Percentiles rank a stretch among this genome's conserved stretches.
These are phyloP conservation scores for Cordyceps cicadae DNA, from an alignment of 2,329 filamentous ascomycete species.

Conservation along the genomic window DNA sequence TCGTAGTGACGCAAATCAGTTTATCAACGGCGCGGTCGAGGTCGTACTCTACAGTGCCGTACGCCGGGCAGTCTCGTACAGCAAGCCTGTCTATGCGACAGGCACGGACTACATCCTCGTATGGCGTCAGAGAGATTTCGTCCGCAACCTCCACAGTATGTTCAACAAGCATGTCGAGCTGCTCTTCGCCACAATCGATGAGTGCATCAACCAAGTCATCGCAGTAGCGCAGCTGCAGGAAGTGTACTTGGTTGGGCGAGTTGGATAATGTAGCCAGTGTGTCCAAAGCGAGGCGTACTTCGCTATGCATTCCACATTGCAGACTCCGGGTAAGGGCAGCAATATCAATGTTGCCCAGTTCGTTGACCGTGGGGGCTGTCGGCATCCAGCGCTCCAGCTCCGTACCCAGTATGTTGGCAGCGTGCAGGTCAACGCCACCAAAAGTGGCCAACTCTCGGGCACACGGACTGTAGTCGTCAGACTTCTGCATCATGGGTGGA, in stretches of 20 bases:
- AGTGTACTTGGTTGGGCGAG: constrained; percentile 57
- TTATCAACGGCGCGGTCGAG: constrained; percentile 80
- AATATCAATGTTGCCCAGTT: constrained; percentile 84
- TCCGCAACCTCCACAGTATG: constrained; percentile 80
- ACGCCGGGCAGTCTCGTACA: constrained; percentile 62
- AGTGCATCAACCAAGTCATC: constrained; percentile 85
- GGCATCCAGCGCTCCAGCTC: constrained; percentile 64
- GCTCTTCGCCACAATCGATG: constrained; percentile 83
- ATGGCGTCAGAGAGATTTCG: constrained; percentile 71
- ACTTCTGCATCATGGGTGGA: constrained; percentile 34
- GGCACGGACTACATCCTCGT: constrained; percentile 80
- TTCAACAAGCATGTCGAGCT: constrained; percentile 76
- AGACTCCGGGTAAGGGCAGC: constrained; percentile 82
- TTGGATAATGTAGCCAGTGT: constrained; percentile 60
- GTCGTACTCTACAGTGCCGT: constrained; percentile 71
- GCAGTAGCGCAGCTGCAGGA: constrained; percentile 61
- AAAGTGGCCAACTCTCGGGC: constrained; percentile 49
- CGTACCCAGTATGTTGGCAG: constrained; percentile 54
- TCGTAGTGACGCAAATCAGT: constrained; percentile 83
- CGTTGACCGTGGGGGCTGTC: constrained; percentile 62
- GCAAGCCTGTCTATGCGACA: constrained; percentile 65
- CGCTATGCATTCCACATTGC: constrained; percentile 80
- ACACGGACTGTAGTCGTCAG: constrained; percentile 48
- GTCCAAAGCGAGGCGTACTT: constrained; percentile 85
- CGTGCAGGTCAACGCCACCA: constrained; percentile 64